A percentile compares a stretch with the other conserved stretches of the same genome.
Evolutionary conservation across 2,329 filamentous ascomycete genomes (phyloP).

Genomic region (Hortaea sp.): DNA sequence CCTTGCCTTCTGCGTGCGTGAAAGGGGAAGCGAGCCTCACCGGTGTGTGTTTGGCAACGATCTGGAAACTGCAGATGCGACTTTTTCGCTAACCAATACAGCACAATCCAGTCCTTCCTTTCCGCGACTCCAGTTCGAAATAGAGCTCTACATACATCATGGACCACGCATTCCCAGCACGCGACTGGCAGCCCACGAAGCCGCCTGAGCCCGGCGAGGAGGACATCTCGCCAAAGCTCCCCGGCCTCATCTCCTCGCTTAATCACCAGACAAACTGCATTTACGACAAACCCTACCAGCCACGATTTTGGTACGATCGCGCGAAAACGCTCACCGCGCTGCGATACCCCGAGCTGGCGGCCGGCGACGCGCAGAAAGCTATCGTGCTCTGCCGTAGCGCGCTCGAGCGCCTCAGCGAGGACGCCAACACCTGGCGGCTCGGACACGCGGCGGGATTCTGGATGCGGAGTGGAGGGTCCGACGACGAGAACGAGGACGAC

Average conservation of each 20-base stretch:
- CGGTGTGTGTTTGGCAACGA: too few relatives aligned
- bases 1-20: too few relatives aligned
- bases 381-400: conserved; percentile 9
- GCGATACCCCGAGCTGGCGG: conserved; percentile 20
- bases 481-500: conserved; percentile 1
- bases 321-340: conserved; percentile 9
- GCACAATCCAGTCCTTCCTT: too few relatives aligned
- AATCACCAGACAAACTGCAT: conserved; percentile 9
- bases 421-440: conserved; percentile 7
- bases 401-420: conserved; percentile 3
- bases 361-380: conserved; percentile 19
- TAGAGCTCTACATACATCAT: conserved; percentile 3
- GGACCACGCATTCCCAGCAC: conserved; percentile 11
- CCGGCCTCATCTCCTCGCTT: conserved; percentile 1
- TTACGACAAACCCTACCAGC: conserved; percentile 16
- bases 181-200: conserved; percentile 10
- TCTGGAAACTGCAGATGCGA: too few relatives aligned
- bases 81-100: too few relatives aligned
- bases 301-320: conserved; percentile 14
- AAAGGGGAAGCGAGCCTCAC: too few relatives aligned
- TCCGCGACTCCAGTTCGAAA: neutral
- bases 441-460: conserved; percentile 18
- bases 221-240: conserved; percentile 1
- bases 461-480: conserved; percentile 13
- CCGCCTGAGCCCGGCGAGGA: conserved; percentile 3